Evolutionary conservation across 768 basidiomycete genomes (phyloP), one percentile per base, ranked within the genome.

Genomic region (Collybiopsis confluens): DNA sequence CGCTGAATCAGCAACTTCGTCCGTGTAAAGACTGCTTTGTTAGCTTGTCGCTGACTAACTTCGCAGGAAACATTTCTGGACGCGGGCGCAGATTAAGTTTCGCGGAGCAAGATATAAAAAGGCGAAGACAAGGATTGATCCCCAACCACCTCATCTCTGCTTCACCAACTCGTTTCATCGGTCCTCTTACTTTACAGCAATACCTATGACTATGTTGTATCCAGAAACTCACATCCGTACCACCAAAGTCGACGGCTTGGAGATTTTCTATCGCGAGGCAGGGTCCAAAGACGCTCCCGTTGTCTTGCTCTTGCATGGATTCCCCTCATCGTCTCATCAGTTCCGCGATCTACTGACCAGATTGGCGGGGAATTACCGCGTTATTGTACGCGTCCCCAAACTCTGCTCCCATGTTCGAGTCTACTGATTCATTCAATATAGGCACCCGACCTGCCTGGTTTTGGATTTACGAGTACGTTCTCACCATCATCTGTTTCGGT

Each of bases 371-470:
- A 64, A 69, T 36, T 78, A 76, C 66, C 71, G 66, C 28, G 68
- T 79, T 33, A 59, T 77, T 54, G 65, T 66, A 50, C 51, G 63
- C 54, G 9, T 40, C n/a, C 20, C 28, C 15, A n/a, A 23, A 24
- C 20, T 13, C 21, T 8, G 13, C 52, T 16, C 15, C n/a, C 33
- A 18, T 33, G 27, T 18, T n/a, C n/a, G n/a, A n/a, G n/a, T n/a
- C 20, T 33, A 2, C 26, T 35, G 11, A 43, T 26, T 30, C 13
- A 13, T 40, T 13, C 30, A 33, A 47, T 6, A 13, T 36, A 69
- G 55, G 78, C 78, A 0, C 79, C 80, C n/a, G 80, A 80, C 56
- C 61, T 79, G 5, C 77, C 78, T 1, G 78, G 74, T 0, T 81
- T 75, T 58, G 79, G 80, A 5, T 77, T 77, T 61, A 80, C 79